Percentiles rank a stretch among this genome's conserved stretches.
These are phyloP conservation scores for Globisporangium sylvaticum DNA, from an alignment of 352 stramenopile species.

Conservation along the genomic window DNA sequence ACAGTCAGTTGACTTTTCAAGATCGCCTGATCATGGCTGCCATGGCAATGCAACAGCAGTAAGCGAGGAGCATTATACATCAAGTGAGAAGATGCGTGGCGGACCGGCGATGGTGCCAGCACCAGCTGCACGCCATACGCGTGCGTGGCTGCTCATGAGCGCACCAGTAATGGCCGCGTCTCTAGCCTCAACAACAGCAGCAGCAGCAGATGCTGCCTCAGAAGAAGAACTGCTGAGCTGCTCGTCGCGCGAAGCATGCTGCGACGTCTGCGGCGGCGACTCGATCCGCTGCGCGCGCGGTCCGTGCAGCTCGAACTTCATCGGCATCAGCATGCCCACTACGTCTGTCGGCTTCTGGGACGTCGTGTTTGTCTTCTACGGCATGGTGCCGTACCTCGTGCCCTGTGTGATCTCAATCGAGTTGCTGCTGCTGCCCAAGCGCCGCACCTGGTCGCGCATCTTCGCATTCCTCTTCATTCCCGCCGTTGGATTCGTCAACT, in stretches of 20 bases:
- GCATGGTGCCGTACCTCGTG: slow-evolving; percentile 53
- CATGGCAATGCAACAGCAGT: too few relatives aligned
- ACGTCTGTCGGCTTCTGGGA: slow-evolving; percentile 39
- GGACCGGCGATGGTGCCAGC: background rate
- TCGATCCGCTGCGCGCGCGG: slow-evolving; percentile 46
- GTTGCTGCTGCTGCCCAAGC: slow-evolving; percentile 26
- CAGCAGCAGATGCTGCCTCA: background rate
- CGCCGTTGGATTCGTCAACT: slow-evolving; percentile 39
- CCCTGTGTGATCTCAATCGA: slow-evolving; percentile 32
- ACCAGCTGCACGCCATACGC: background rate
- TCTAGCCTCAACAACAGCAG: background rate
- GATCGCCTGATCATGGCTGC: background rate
- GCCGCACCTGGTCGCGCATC: slow-evolving; percentile 40
- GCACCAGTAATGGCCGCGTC: background rate
- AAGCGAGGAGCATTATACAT: background rate
- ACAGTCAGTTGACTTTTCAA: background rate
- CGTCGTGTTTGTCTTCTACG: slow-evolving; percentile 45
- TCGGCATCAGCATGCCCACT: slow-evolving; percentile 44
- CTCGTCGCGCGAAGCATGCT: slow-evolving; percentile 31
- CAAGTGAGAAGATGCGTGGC: too few relatives aligned
- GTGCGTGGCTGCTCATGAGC: background rate
- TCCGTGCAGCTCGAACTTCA: slow-evolving; percentile 48
- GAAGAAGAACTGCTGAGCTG: background rate
- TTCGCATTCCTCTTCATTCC: slow-evolving; percentile 50
- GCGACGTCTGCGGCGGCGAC: slow-evolving; percentile 35